phyloP scores from a whole-genome alignment of 305 asterid genomes.

The Vinca major region DNA sequence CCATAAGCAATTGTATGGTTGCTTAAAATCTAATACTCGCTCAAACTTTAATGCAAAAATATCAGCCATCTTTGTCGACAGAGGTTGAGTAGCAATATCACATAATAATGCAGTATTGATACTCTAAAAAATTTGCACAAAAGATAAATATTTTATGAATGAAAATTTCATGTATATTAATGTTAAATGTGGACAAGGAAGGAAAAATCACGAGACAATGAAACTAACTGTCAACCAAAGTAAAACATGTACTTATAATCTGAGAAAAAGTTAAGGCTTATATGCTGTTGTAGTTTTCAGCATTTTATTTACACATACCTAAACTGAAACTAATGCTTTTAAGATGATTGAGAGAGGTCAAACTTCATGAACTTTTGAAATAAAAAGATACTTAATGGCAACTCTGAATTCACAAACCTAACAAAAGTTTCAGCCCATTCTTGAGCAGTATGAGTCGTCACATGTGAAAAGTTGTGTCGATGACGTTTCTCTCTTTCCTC shows the following conservation, averaged over 20 bases:
- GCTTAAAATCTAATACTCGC: neutral
- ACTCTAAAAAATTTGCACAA: neutral
- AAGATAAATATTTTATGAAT: neutral
- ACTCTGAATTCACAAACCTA: conserved; percentile 43
- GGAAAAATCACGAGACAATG: neutral
- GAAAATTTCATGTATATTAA: neutral
- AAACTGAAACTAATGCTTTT: neutral
- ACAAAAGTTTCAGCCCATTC: conserved; percentile 97
- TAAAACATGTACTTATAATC: neutral
- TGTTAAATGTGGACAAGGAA: neutral
- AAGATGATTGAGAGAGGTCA: conserved; percentile 2
- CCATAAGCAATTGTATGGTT: neutral
- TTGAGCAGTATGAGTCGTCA: conserved; percentile 96
- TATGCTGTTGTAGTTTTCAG: neutral
- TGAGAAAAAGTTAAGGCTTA: neutral
- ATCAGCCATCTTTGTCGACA: neutral
- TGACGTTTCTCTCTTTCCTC: conserved; percentile 96
- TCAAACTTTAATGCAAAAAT: neutral
- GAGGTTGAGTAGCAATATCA: neutral
- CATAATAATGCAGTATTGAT: neutral
- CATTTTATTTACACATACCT: neutral
- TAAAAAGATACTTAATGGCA: neutral
- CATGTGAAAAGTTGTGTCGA: conserved; percentile 71
- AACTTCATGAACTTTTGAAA: conserved; percentile 4
- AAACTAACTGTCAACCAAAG: neutral